Conservation (phyloP, 345 rosid species). For the Moricandia arvensis region DNA sequence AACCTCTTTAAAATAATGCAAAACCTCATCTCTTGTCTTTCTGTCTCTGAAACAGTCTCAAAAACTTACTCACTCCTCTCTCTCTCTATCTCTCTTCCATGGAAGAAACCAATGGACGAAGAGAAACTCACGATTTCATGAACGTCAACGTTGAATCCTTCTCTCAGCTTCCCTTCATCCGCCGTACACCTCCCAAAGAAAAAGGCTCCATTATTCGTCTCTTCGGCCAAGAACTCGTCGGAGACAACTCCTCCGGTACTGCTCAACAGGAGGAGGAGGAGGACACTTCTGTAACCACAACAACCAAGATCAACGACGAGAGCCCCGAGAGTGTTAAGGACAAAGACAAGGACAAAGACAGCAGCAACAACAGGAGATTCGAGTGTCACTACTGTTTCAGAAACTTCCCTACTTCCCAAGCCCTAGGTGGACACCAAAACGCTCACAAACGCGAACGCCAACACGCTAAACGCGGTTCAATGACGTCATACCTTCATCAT, state of each 20-base stretch:
- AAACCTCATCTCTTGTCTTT: constrained; percentile 30
- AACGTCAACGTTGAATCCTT: constrained; percentile 54
- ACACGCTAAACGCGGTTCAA: constrained; percentile 81
- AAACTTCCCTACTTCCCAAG: constrained; percentile 98
- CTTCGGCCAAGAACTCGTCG: constrained; percentile 75
- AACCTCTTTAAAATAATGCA: constrained; percentile 35
- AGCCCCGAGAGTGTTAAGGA: constrained; percentile 38
- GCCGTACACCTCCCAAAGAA: constrained; percentile 65
- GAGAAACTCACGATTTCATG: constrained; percentile 58
- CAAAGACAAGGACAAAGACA: constrained; percentile 40
- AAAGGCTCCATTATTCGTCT: constrained; percentile 63
- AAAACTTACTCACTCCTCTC: background rate
- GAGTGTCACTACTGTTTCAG: constrained; percentile 95
- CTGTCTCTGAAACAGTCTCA: constrained; percentile 30
- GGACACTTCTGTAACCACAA: constrained; percentile 13
- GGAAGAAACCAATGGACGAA: constrained; percentile 36
- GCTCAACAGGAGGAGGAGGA: constrained; percentile 14
- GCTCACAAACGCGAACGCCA: constrained; percentile 99
- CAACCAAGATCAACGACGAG: constrained; percentile 26
- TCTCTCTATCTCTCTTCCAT: constrained; percentile 28
- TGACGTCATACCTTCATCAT: constrained; percentile 59
- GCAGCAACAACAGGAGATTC: constrained; percentile 51
- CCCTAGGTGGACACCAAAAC: constrained; percentile 98
- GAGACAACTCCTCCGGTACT: constrained; percentile 16
- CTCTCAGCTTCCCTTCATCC: constrained; percentile 62